Evolutionary conservation across 1,139 yeast species (phyloP).

Genomic region (Nakaseomyces uthaithaninus): DNA sequence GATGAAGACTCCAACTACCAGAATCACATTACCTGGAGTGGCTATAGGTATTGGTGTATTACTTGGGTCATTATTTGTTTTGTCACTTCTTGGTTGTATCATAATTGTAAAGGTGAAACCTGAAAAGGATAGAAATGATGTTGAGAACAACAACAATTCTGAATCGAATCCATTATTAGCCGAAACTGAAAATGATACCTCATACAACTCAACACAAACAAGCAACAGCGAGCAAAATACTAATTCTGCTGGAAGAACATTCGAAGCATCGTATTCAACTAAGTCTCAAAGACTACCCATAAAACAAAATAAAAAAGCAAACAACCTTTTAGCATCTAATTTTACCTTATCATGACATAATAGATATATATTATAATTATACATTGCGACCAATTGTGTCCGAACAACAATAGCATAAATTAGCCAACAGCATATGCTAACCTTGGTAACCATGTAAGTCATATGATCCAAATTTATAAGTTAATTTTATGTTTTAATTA

Average conservation of each 20-base stretch:
- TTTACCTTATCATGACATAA: background rate
- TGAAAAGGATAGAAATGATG: background rate
- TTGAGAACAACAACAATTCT: background rate
- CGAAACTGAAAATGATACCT: background rate
- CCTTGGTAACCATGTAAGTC: no score
- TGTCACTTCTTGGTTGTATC: slow-evolving; percentile 33
- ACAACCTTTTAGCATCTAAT: slow-evolving; percentile 3
- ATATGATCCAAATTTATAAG: no score
- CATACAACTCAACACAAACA: background rate
- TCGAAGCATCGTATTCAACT: slow-evolving; percentile 14
- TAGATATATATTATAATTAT: background rate
- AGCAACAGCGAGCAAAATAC: background rate
- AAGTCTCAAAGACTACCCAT: slow-evolving; percentile 12
- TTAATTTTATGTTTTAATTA: no score
- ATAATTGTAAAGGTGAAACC: slow-evolving; percentile 9
- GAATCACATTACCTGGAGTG: slow-evolving; percentile 54
- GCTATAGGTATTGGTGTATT: slow-evolving; percentile 61
- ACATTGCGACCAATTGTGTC: no score
- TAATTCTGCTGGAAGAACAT: background rate
- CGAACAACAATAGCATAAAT: no score
- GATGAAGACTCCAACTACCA: slow-evolving; percentile 46
- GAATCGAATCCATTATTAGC: background rate
- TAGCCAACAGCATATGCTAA: no score
- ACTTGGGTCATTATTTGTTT: slow-evolving; percentile 39
- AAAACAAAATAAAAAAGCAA: background rate